Evolutionary conservation across 495 filamentous ascomycete genomes (phyloP), one percentile per base, ranked within the genome.

Genomic region (Schizothecium vesticola): DNA sequence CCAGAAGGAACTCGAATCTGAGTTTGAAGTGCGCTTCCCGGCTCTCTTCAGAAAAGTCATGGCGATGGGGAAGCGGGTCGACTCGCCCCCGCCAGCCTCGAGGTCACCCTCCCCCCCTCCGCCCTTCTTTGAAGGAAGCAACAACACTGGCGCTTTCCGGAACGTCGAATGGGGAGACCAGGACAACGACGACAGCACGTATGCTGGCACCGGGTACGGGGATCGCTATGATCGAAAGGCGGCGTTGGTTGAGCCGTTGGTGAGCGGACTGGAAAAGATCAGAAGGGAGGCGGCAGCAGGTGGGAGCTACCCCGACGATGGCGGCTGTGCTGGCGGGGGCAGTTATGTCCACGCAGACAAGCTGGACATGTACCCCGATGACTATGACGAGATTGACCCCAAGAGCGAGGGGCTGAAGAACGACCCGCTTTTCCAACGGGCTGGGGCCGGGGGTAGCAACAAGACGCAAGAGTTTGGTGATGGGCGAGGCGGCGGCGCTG

Each of bases 1-100:
- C 19, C 81, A 83, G 61, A 72, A 69, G 59, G 76, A 79, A 23
- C 73, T 83, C 29, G 80, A 81, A 59, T 64, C 67, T 1, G 78
- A 82, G 36, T 80, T 83, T 25, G 72, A 79, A 43, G 61, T 66
- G 5, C 72, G 70, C 11, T 77, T 79, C 56, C 77, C 80, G 0
- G 73, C 70, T 7, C 70, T 81, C 12, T 79, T 73, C 62, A 75
- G 66, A 51, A 81, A 82, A 65, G 76, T 75, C 0, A 60, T 75
- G 28, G 71, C 77, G 3, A 72, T 79, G 68, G 66, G 70, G n/a
- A 72, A 73, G 29, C 70, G 31, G 7, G 21, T 23, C 19, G 55
- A 43, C 9, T 64, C 56, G 7, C 43, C 61, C 4, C 60, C 56
- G 28, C 51, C 61, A 7, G 26, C 59, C 11, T n/a, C n/a, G 25